phyloP scores from a whole-genome alignment of 1,284 basidiomycete species.

The Mycosarcoma mackinlayi region DNA sequence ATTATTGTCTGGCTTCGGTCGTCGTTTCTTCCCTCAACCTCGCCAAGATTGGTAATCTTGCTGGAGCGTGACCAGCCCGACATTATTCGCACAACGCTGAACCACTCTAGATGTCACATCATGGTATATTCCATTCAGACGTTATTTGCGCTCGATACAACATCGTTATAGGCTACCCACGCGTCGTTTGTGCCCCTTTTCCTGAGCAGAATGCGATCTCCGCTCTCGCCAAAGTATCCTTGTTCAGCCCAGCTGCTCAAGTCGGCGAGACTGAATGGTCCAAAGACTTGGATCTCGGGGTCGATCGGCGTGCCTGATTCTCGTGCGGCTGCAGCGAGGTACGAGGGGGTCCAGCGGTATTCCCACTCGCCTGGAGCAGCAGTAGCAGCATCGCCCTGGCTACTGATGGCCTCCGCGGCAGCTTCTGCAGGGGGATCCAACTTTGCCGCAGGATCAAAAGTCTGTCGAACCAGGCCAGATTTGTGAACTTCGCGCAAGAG shows the following conservation, averaged over 20 bases:
- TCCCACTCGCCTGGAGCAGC: constrained; percentile 38
- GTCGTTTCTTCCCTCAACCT: too few species aligned
- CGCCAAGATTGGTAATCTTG: too few species aligned
- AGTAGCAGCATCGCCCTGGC: background rate
- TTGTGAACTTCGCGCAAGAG: constrained; percentile 58
- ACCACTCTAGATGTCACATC: too few species aligned
- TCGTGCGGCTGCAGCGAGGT: constrained; percentile 54
- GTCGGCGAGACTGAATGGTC: constrained; percentile 53
- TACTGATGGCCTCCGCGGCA: background rate
- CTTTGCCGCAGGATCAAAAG: constrained; percentile 59
- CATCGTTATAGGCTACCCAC: constrained; percentile 26
- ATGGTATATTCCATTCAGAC: too few species aligned
- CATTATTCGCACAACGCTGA: too few species aligned
- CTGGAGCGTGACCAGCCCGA: too few species aligned
- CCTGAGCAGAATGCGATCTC: constrained; percentile 58
- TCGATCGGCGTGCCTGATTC: constrained; percentile 29
- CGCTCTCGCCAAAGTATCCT: constrained; percentile 62
- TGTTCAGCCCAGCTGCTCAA: constrained; percentile 54
- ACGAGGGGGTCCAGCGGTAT: constrained; percentile 63
- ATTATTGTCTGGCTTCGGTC: too few species aligned
- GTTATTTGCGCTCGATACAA: constrained; percentile 1
- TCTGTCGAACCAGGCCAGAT: constrained; percentile 56
- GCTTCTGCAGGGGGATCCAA: constrained; percentile 13
- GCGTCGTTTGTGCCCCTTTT: constrained; percentile 21
- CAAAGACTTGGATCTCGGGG: constrained; percentile 57